Conservation (phyloP, 805 yeast species). For the Candida michaelii region DNA sequence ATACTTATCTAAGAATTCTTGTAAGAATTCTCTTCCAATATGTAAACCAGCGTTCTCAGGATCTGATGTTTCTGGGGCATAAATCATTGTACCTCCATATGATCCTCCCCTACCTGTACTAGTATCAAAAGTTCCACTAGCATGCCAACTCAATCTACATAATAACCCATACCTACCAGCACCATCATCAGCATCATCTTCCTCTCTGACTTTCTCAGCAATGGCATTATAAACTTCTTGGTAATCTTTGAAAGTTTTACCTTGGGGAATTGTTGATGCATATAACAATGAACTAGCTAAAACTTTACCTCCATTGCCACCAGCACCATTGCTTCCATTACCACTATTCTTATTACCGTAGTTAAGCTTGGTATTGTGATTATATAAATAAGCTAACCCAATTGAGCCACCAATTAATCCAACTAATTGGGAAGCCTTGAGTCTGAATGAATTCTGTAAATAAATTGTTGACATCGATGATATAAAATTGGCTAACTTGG, state of each 20-base stretch:
- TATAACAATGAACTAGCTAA: slow-evolving; percentile 23
- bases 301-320: background rate
- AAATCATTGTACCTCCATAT: slow-evolving; percentile 38
- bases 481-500: background rate
- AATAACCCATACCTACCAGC: slow-evolving; percentile 40
- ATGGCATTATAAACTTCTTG: slow-evolving; percentile 70
- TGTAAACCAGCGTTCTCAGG: slow-evolving; percentile 62
- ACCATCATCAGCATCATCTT: slow-evolving; percentile 35
- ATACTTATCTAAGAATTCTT: slow-evolving; percentile 54
- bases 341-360: too few relatives aligned
- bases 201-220: slow-evolving; percentile 58
- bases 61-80: slow-evolving; percentile 31
- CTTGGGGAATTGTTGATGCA: slow-evolving; percentile 36
- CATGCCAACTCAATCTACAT: slow-evolving; percentile 41
- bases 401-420: slow-evolving; percentile 7
- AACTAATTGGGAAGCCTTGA: slow-evolving; percentile 1
- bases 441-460: slow-evolving; percentile 1
- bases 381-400: slow-evolving; percentile 1
- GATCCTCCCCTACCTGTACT: slow-evolving; percentile 33
- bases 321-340: background rate
- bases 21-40: slow-evolving; percentile 55
- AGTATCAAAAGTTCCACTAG: slow-evolving; percentile 32
- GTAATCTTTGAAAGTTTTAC: slow-evolving; percentile 50
- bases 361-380: background rate
- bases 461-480: slow-evolving; percentile 5